Evolutionary conservation across 768 basidiomycete genomes (phyloP).

Genomic region (Podaxis sp.): DNA sequence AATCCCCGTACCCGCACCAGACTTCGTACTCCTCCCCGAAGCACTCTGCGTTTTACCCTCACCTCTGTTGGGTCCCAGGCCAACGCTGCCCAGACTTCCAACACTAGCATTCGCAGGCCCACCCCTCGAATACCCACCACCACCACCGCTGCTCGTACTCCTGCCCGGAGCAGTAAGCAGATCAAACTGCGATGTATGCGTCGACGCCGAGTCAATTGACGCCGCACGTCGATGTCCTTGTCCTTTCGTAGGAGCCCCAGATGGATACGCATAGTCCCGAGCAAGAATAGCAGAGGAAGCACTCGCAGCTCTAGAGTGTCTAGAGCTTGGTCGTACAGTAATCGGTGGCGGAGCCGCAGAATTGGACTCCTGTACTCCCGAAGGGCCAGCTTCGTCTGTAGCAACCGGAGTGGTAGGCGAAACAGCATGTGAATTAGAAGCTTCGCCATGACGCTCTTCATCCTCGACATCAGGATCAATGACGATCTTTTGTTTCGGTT

Average conservation of each 20-base stretch:
- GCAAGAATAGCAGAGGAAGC: not conserved
- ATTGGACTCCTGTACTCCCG: not conserved
- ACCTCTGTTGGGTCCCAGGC: not conserved
- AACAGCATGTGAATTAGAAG: not conserved
- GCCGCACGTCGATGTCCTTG: not conserved
- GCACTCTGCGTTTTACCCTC: conserved; percentile 8
- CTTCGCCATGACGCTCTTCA: conserved; percentile 21
- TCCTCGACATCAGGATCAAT: conserved; percentile 27
- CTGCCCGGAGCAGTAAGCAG: conserved; percentile 11
- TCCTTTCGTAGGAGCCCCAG: not conserved
- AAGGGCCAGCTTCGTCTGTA: not conserved
- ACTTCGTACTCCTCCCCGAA: conserved; percentile 10
- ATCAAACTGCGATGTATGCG: conserved; percentile 14
- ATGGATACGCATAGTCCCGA: not conserved
- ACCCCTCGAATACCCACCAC: not conserved
- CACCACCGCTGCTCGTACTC: not conserved
- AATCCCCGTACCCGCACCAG: conserved; percentile 2
- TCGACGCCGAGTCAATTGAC: conserved; percentile 11
- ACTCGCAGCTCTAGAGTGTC: conserved; percentile 11
- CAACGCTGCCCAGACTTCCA: conserved; percentile 1
- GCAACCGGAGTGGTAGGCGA: not conserved
- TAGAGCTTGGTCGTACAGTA: not conserved
- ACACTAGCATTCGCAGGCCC: not conserved
- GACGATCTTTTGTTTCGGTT: conserved; percentile 22
- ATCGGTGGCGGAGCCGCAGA: not conserved